These are phyloP conservation scores for Amoebophrya sp. DNA, from an alignment of 169 alveolate species.

Conservation along the genomic window DNA sequence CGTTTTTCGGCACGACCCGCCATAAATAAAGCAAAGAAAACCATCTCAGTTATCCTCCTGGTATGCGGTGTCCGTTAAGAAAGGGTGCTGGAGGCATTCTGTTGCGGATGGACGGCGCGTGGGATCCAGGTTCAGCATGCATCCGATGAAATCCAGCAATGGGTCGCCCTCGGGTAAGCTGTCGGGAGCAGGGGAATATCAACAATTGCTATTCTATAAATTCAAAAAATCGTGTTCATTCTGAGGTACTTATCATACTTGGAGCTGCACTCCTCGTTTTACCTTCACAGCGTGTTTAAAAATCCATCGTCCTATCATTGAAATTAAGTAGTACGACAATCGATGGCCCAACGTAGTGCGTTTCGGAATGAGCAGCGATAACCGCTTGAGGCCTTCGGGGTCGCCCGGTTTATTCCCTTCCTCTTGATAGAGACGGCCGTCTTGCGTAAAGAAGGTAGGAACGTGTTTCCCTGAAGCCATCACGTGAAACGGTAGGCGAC, in stretches of 20 bases:
- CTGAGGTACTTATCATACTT: too few species aligned
- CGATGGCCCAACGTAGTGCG: not conserved
- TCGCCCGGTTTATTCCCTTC: too few species aligned
- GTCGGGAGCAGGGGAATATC: too few species aligned
- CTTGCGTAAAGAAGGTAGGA: conserved; percentile 47
- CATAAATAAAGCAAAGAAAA: too few species aligned
- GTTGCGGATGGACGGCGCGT: not conserved
- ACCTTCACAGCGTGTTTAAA: too few species aligned
- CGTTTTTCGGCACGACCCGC: too few species aligned
- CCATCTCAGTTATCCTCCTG: too few species aligned
- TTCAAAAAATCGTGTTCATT: too few species aligned
- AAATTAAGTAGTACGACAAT: not conserved
- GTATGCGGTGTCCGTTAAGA: not conserved
- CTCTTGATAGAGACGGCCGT: conserved; percentile 1
- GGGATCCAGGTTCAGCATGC: not conserved
- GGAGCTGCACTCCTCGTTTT: too few species aligned
- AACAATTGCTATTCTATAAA: too few species aligned
- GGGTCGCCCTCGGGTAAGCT: not conserved
- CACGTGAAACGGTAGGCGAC: not conserved
- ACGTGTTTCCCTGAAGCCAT: not conserved
- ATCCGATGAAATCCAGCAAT: not conserved
- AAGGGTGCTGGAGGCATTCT: not conserved
- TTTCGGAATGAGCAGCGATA: not conserved
- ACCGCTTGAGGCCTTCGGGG: too few species aligned
- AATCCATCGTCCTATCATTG: too few species aligned